Conservation (phyloP, 495 filamentous ascomycete genomes). For the Daldinia decipiens region DNA sequence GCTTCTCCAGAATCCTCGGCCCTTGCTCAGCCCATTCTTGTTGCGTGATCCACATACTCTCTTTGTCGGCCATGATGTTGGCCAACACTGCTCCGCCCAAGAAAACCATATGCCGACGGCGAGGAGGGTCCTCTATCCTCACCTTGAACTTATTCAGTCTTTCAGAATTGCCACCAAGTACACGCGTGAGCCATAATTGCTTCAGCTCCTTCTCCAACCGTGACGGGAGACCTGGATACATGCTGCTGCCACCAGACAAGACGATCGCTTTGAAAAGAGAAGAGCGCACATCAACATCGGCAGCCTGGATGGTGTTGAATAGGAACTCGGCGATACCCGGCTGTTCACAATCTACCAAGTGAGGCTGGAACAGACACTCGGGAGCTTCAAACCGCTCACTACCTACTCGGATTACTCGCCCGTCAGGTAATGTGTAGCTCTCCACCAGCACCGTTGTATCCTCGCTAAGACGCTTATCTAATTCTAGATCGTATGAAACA, state of each 20-base stretch:
- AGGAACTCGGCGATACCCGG: constrained; percentile 95
- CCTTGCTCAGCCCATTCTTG: constrained; percentile 97
- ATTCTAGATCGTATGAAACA: constrained; percentile 96
- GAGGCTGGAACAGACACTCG: constrained; percentile 98
- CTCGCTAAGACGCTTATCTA: constrained; percentile 94
- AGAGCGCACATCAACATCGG: constrained; percentile 92
- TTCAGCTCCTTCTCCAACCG: constrained; percentile 98
- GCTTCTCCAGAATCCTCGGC: constrained; percentile 83
- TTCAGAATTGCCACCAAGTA: constrained; percentile 89
- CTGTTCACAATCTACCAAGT: constrained; percentile 97
- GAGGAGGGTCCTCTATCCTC: constrained; percentile 95
- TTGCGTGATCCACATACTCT: constrained; percentile 98
- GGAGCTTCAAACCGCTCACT: constrained; percentile 98
- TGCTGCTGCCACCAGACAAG: constrained; percentile 93
- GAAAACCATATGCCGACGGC: constrained; percentile 99
- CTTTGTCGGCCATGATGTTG: constrained; percentile 98
- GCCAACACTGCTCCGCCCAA: constrained; percentile 95
- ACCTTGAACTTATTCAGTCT: constrained; percentile 98
- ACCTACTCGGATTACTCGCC: constrained; percentile 93
- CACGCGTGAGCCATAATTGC: constrained; percentile 95
- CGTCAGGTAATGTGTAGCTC: constrained; percentile 95
- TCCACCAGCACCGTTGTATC: constrained; percentile 98
- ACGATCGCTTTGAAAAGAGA: constrained; percentile 98
- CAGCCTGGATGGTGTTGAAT: constrained; percentile 97
- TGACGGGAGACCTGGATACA: constrained; percentile 96